Evolutionary conservation across 2,329 filamentous ascomycete genomes (phyloP).

Genomic region (Ascochyta pisi): DNA sequence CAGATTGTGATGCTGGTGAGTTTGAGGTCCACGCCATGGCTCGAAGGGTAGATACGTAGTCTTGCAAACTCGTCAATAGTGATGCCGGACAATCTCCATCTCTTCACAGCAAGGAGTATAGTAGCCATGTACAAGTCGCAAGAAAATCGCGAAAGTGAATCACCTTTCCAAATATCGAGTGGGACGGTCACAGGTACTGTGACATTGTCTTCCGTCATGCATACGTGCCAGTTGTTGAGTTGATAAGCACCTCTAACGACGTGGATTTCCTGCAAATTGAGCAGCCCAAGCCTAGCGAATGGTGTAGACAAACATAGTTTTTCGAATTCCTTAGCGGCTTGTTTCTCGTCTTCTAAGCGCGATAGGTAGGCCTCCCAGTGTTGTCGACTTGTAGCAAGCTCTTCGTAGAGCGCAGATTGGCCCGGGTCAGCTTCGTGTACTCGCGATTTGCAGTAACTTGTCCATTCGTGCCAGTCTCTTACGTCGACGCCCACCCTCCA

Average conservation of each 20-base stretch:
- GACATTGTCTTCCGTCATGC: neutral
- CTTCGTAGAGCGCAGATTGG: neutral
- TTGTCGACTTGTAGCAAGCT: conserved; percentile 6
- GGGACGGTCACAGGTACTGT: neutral
- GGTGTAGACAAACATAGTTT: neutral
- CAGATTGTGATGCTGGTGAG: neutral
- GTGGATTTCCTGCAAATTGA: neutral
- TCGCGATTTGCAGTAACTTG: conserved; percentile 1
- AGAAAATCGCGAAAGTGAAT: neutral
- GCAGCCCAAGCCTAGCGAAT: neutral
- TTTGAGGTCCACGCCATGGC: neutral
- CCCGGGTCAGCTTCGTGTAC: neutral
- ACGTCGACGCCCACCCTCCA: conserved; percentile 15
- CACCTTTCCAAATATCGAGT: conserved; percentile 7
- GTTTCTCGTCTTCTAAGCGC: conserved; percentile 15
- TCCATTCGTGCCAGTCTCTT: conserved; percentile 18
- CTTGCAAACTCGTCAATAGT: neutral
- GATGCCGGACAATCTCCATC: conserved; percentile 1
- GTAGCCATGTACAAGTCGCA: too few relatives aligned
- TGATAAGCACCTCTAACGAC: neutral
- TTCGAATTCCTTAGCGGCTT: neutral
- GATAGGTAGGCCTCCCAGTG: conserved; percentile 17
- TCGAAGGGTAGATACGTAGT: neutral
- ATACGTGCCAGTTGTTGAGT: neutral
- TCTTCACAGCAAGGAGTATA: neutral